phyloP scores from a whole-genome alignment of 2,329 filamentous ascomycete species.

The Ophiocordyceps polyrhachis-furcata region DNA sequence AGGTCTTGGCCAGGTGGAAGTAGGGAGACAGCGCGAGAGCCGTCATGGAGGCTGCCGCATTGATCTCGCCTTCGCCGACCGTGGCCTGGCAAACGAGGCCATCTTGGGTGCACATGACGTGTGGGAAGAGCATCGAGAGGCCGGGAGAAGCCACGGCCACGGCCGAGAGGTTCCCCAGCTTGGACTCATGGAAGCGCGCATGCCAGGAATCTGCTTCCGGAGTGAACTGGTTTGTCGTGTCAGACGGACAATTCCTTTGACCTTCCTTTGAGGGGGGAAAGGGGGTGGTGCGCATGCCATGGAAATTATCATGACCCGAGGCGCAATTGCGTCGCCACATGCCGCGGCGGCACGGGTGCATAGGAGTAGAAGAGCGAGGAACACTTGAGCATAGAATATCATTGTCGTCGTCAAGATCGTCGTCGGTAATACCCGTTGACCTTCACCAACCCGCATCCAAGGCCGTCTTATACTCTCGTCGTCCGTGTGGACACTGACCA shows the following conservation, averaged over 20 bases:
- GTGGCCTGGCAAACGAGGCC: conserved; percentile 48
- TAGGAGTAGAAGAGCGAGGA: background rate
- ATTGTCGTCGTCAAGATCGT: background rate
- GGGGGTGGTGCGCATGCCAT: background rate
- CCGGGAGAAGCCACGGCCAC: conserved; percentile 40
- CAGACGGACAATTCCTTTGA: background rate
- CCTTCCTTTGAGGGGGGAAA: too few relatives aligned
- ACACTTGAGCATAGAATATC: background rate
- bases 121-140: conserved; percentile 45
- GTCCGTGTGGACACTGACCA: too few relatives aligned
- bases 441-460: background rate
- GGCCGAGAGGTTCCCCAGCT: conserved; percentile 34
- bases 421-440: background rate
- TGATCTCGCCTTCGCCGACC: conserved; percentile 54
- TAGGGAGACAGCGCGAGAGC: conserved; percentile 40
- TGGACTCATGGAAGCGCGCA: conserved; percentile 23
- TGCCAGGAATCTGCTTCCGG: conserved; percentile 46
- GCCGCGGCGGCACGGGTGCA: background rate
- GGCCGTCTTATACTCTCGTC: too few relatives aligned
- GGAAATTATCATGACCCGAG: conserved; percentile 30
- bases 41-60: conserved; percentile 47
- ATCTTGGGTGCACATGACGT: conserved; percentile 43
- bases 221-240: conserved; percentile 27
- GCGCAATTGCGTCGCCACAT: conserved; percentile 17
- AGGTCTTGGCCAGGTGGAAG: conserved; percentile 48